Evolutionary conservation across 306 rosid species (phyloP).

Genomic region (Delonix regia): DNA sequence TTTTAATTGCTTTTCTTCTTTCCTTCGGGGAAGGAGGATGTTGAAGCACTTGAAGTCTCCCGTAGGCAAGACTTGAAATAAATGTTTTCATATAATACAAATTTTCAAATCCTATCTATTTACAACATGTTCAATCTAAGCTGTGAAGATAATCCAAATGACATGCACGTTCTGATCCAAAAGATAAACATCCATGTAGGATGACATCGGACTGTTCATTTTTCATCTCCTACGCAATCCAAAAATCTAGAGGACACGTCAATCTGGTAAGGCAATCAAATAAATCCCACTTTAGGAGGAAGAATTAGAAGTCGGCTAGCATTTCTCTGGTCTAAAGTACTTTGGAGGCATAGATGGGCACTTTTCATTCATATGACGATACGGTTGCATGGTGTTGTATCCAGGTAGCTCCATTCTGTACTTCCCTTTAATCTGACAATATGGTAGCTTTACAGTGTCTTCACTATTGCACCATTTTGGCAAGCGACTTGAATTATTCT

Average conservation of each 20-base stretch:
- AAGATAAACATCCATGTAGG: not conserved
- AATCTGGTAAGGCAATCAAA: constrained; percentile 32
- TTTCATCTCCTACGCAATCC: constrained; percentile 25
- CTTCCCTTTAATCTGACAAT: constrained; percentile 88
- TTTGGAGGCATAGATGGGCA: constrained; percentile 89
- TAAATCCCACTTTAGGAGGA: constrained; percentile 23
- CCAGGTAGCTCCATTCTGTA: constrained; percentile 91
- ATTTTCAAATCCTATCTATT: constrained; percentile 23
- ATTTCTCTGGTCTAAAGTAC: constrained; percentile 64
- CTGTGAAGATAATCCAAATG: constrained; percentile 24
- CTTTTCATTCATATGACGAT: constrained; percentile 89
- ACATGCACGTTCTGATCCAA: constrained; percentile 22
- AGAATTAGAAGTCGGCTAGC: constrained; percentile 49
- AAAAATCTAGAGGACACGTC: constrained; percentile 2
- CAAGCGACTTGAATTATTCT: constrained; percentile 76
- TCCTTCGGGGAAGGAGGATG: too few species aligned
- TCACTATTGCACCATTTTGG: constrained; percentile 93
- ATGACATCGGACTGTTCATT: constrained; percentile 18
- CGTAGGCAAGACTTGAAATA: constrained; percentile 9
- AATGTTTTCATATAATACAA: not conserved
- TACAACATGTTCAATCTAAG: constrained; percentile 33
- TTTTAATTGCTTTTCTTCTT: too few species aligned
- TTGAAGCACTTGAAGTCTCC: too few species aligned
- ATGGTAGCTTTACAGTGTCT: constrained; percentile 82
- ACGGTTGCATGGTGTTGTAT: constrained; percentile 77